These are phyloP conservation scores for Dendrobium nobile DNA, from an alignment of 106 monocot genomes.

Conservation along the genomic window DNA sequence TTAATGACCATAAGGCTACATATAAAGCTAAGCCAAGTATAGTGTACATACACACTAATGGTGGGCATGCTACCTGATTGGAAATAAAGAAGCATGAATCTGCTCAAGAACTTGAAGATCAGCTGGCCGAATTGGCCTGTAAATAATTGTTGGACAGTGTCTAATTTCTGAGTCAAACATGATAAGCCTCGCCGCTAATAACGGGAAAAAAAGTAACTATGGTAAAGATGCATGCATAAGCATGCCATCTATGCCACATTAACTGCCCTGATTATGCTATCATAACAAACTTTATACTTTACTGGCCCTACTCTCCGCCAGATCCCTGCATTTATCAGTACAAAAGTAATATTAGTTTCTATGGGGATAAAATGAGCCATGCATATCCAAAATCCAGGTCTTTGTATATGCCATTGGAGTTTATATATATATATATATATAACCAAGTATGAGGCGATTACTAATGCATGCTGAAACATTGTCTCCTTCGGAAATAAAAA, in stretches of 20 bases:
- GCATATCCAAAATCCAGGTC: background rate
- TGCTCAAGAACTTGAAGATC: constrained; percentile 77
- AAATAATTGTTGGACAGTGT: constrained; percentile 54
- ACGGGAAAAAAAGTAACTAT: constrained; percentile 6
- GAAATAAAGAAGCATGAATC: constrained; percentile 84
- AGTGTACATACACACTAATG: background rate
- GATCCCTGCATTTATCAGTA: background rate
- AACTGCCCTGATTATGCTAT: constrained; percentile 6
- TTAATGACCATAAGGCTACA: background rate
- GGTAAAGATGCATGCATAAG: constrained; percentile 14
- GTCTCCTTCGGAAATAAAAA: background rate
- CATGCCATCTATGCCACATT: constrained; percentile 26
- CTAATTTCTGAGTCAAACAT: constrained; percentile 58
- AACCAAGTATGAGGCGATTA: too few relatives aligned
- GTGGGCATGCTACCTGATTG: constrained; percentile 55
- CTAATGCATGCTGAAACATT: background rate
- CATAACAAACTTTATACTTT: background rate
- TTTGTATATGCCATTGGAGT: background rate
- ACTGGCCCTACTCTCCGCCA: background rate
- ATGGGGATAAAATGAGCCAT: background rate
- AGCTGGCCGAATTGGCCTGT: constrained; percentile 76
- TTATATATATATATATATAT: too few relatives aligned
- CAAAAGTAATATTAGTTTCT: background rate
- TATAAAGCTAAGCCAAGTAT: background rate
- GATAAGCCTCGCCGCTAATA: constrained; percentile 21